Conservation (phyloP, 176 grass and related monocot species). For the Rhynchospora tenuis region DNA sequence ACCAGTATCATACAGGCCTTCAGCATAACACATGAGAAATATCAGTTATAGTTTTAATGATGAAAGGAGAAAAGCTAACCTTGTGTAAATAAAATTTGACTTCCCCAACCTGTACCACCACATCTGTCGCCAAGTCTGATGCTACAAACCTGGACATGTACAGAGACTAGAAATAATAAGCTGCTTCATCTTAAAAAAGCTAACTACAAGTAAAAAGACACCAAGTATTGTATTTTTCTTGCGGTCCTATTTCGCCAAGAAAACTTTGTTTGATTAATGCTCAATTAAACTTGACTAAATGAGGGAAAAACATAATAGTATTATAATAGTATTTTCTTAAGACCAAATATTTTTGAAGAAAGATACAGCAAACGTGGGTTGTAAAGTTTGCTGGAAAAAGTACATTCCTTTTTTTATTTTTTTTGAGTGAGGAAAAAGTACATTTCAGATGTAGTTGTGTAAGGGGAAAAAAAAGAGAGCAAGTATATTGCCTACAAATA, state of each 20-base stretch:
- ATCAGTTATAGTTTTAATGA: neutral
- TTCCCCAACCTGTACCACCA: slow-evolving; percentile 51
- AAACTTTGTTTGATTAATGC: neutral
- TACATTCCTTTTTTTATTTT: too few species aligned
- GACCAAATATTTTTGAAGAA: neutral
- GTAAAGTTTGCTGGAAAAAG: neutral
- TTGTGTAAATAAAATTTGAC: slow-evolving; percentile 90
- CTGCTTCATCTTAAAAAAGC: neutral
- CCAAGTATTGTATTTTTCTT: neutral
- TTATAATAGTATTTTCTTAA: neutral
- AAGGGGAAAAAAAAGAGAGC: too few species aligned
- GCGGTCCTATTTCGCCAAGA: neutral
- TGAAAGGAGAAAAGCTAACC: slow-evolving; percentile 32
- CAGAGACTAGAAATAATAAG: neutral
- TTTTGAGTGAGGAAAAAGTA: too few species aligned
- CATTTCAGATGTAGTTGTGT: too few species aligned
- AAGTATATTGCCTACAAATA: too few species aligned
- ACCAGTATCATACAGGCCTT: neutral
- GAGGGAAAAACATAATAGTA: neutral
- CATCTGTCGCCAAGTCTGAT: slow-evolving; percentile 89
- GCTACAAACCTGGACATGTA: slow-evolving; percentile 57
- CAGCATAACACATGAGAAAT: neutral
- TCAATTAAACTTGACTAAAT: neutral
- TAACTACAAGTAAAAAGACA: neutral
- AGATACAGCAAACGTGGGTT: neutral